Percentiles rank a stretch among this genome's conserved stretches.
Conservation (phyloP, 2,329 filamentous ascomycete species). For the Aspergillus felis region DNA sequence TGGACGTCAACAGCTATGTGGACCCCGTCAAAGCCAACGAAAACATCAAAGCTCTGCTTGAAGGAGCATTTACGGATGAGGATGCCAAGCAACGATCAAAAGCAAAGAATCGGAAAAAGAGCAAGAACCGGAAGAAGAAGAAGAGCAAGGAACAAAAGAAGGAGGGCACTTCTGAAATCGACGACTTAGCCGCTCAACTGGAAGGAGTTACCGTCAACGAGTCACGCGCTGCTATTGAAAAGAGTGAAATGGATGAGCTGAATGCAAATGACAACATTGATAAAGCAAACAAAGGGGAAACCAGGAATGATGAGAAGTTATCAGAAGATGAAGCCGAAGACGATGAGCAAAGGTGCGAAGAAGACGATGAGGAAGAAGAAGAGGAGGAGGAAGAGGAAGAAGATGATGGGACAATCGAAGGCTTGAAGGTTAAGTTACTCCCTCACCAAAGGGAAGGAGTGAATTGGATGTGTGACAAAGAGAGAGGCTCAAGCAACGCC, state of each 20-base stretch:
- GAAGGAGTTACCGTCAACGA: conserved; percentile 40
- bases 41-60: conserved; percentile 49
- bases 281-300: conserved; percentile 45
- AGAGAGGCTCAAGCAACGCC: conserved; percentile 79
- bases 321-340: conserved; percentile 53
- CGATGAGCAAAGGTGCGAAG: conserved; percentile 51
- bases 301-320: conserved; percentile 32
- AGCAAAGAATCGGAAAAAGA: conserved; percentile 37
- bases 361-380: conserved; percentile 32
- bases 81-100: conserved; percentile 40
- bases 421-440: conserved; percentile 80
- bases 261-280: conserved; percentile 52
- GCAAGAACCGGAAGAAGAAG: conserved; percentile 7
- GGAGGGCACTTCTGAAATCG: conserved; percentile 32
- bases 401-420: conserved; percentile 66
- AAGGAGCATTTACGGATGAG: conserved; percentile 50
- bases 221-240: conserved; percentile 25
- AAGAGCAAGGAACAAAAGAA: conserved; percentile 16
- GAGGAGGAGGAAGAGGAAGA: conserved; percentile 46
- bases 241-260: conserved; percentile 35
- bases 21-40: conserved; percentile 49
- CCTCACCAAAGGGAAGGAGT: conserved; percentile 94
- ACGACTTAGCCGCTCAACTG: conserved; percentile 43
- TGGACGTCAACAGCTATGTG: conserved; percentile 51
- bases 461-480: conserved; percentile 90